Evolutionary conservation across 2,329 filamentous ascomycete genomes (phyloP).

Genomic region (Talaromyces funiculosus): DNA sequence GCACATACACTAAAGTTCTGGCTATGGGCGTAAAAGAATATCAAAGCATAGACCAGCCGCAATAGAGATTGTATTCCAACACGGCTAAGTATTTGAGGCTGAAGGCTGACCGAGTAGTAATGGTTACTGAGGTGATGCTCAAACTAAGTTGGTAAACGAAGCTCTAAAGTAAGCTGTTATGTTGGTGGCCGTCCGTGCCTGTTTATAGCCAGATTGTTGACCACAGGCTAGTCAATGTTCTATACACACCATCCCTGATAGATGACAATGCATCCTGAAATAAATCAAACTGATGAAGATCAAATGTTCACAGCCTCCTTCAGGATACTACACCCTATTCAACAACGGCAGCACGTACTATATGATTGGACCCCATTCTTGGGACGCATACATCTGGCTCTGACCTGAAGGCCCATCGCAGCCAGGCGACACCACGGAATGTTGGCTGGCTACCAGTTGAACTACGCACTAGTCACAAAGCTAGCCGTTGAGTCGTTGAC

Average conservation of each 20-base stretch:
- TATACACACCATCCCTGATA: not conserved
- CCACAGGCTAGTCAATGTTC: not conserved
- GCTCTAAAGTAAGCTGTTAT: not conserved
- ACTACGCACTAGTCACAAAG: not conserved
- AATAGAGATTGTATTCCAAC: not conserved
- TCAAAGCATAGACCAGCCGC: not conserved
- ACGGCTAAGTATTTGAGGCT: not conserved
- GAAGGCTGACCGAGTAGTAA: not conserved
- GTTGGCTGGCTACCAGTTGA: not conserved
- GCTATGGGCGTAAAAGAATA: not conserved
- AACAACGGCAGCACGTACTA: not conserved
- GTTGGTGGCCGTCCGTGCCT: conserved; percentile 11
- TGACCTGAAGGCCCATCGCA: not conserved
- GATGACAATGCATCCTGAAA: conserved; percentile 9
- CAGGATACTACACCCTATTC: not conserved
- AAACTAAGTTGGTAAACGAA: not conserved
- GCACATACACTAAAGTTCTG: not conserved
- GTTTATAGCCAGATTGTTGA: conserved; percentile 7
- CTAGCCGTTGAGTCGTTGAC: not conserved
- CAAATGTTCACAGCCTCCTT: conserved; percentile 9
- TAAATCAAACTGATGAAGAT: conserved; percentile 1
- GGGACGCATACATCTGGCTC: not conserved
- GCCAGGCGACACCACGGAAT: not conserved
- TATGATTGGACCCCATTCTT: conserved; percentile 4
- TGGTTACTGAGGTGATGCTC: not conserved